Base-by-base conservation (phyloP, 805 yeast genomes). In the Jamesozyma piceae region DNA sequence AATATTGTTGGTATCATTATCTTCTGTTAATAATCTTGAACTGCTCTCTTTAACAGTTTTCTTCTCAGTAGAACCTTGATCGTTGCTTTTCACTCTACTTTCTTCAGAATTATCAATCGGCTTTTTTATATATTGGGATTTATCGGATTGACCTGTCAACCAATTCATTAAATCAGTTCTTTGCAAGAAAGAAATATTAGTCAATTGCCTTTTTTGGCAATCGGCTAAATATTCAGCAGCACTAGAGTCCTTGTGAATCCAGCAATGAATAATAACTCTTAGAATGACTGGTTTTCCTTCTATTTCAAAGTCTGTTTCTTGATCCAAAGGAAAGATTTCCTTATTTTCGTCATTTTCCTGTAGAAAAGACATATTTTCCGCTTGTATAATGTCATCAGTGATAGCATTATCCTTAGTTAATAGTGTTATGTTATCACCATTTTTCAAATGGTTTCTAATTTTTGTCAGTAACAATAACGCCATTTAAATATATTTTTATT, bases 161-260 rank as follows among this genome's bases (percentile, higher is more conserved):
- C 92, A 89, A 26, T 85, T 74, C 42, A 82, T 71, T 47, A 90
- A 71, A 57, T 90, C 95, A 8, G 87, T 80, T 63, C 94, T 79
- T 53, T 87, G 95, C 58, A 85, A 64, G 57, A 90, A 89, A 44
- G 85, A 78, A 57, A 90, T 74, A 48, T 85, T 85, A 2, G 77
- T 70, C 28, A 90, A 71, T 2, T 75, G 72, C 32, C 73, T 66
- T 39, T 71, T 73, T 53, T 77, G 81, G 49, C 95, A 85, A 31
- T 75, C 79, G 10, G 78, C 73, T 46, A 87, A 74, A 59, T 90
- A 89, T 42, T 86, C 95, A 11, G 95, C 81, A 36, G 88, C 81
- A 32, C 80, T 74, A 22, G 83, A 71, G 42, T 83, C 85, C 45
- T 74, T 78, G 49, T 78, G 78, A 22, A 78, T 49, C 92, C 95